Base-by-base conservation (phyloP, 1,139 yeast species). In the Candida frijolesensis region DNA sequence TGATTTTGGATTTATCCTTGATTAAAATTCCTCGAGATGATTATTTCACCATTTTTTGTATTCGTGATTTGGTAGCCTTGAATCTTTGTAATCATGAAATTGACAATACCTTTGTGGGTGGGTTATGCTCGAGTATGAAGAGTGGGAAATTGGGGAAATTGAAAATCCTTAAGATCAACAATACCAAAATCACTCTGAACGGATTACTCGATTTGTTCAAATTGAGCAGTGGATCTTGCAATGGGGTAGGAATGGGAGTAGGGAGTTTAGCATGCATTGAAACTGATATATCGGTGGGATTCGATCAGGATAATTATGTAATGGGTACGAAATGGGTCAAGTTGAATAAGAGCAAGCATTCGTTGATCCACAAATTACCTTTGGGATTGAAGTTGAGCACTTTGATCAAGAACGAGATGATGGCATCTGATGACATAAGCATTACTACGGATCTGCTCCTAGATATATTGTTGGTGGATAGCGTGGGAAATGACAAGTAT, bases 41-140 rank as follows among this genome's bases (percentile, higher is more conserved):
- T 29, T 61, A 59, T 41, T 61, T 70, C 42, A 45, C 58, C 39
- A 40, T 75, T 2, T 65, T 72, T 53, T 71, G 69, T 50, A 54
- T 73, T 10, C 62, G 64, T 14, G 61, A 61, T 44, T 59, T 76
- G 39, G 61, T 63, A 14, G 76, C 69, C 2, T 58, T 76, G 39
- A 70, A 74, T 52, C 47, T 76, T 8, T 71, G 78, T 1, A 60
- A 64, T 42, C 63, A 61, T 43, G 35, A 45, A 0, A 57, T 74
- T 7, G 75, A 73, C 54, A 79, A 74, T 53, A 64, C 58, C 16
- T 67, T 66, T 29, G 42, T 74, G 5, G 57, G 62, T 35, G 67
- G 66, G 41, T 52, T 75, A 43, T 50, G 60, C 15, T 50, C 61
- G 1, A 57, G 68, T 16, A 59, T 73, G 10, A 54, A 54, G 40